Percentiles rank a stretch among this genome's conserved stretches.
Evolutionary conservation across 2,329 filamentous ascomycete species (phyloP).

Genomic region (Colletotrichum eleusines): DNA sequence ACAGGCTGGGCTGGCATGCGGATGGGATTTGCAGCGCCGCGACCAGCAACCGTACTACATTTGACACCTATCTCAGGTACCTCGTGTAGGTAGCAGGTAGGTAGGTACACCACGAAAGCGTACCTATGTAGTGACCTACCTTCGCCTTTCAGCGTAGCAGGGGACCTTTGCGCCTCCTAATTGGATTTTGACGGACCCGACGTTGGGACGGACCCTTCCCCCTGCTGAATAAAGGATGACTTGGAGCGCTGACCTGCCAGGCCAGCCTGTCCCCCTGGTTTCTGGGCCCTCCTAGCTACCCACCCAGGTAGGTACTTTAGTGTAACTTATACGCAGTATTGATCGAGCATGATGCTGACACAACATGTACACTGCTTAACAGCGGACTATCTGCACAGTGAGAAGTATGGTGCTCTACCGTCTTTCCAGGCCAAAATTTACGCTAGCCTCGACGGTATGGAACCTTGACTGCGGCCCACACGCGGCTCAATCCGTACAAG

Average conservation of each 20-base stretch:
- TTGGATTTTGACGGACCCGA: neutral
- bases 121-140: neutral
- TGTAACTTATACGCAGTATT: neutral
- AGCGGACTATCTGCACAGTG: neutral
- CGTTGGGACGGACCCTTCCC: slow-evolving; percentile 7
- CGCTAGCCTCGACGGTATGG: neutral
- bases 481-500: slow-evolving; percentile 31
- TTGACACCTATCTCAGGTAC: no score
- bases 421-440: no score
- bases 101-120: neutral
- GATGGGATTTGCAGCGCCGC: neutral
- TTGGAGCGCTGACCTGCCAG: slow-evolving; percentile 3
- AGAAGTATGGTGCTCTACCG: no score
- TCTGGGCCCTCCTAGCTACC: neutral
- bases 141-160: neutral
- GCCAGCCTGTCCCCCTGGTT: neutral
- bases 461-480: slow-evolving; percentile 15
- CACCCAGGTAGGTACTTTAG: neutral
- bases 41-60: neutral
- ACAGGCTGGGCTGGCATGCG: slow-evolving; percentile 25
- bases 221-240: slow-evolving; percentile 2
- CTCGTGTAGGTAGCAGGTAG: no score
- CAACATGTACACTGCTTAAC: no score
- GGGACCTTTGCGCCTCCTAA: neutral
- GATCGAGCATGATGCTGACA: slow-evolving; percentile 1